phyloP scores from a whole-genome alignment of 345 rosid species.

The Diplotaxis tenuifolia region DNA sequence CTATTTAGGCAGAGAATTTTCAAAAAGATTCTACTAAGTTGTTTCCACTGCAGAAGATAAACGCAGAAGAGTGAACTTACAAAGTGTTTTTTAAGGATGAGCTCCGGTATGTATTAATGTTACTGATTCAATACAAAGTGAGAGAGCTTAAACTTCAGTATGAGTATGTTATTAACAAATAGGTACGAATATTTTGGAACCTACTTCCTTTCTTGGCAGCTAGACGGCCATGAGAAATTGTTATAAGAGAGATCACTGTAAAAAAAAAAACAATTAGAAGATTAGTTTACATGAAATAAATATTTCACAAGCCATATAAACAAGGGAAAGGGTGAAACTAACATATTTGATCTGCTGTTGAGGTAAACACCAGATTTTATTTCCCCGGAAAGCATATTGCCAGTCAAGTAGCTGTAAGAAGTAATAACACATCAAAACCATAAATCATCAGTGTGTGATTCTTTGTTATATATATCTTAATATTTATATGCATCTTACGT shows the following conservation, averaged over 20 bases:
- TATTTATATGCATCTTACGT: conserved; percentile 9
- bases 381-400: conserved; percentile 30
- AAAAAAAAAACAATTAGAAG: neutral
- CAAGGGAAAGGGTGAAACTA: neutral
- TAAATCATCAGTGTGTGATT: neutral
- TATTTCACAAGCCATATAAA: neutral
- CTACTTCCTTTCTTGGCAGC: conserved; percentile 17
- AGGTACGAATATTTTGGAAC: neutral
- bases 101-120: conserved; percentile 28
- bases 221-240: conserved; percentile 25
- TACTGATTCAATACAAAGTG: conserved; percentile 21
- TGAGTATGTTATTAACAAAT: neutral
- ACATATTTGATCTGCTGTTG: conserved; percentile 13
- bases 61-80: conserved; percentile 15
- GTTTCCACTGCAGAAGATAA: neutral
- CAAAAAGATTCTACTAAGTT: neutral
- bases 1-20: neutral
- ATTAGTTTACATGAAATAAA: neutral
- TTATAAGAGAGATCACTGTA: conserved; percentile 36
- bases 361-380: neutral
- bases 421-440: neutral
- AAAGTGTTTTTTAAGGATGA: conserved; percentile 10
- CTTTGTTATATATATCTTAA: neutral
- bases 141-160: neutral
- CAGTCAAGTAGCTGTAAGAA: conserved; percentile 26